phyloP scores from a whole-genome alignment of 2,329 filamentous ascomycete species.

The Fonsecaea nubica region DNA sequence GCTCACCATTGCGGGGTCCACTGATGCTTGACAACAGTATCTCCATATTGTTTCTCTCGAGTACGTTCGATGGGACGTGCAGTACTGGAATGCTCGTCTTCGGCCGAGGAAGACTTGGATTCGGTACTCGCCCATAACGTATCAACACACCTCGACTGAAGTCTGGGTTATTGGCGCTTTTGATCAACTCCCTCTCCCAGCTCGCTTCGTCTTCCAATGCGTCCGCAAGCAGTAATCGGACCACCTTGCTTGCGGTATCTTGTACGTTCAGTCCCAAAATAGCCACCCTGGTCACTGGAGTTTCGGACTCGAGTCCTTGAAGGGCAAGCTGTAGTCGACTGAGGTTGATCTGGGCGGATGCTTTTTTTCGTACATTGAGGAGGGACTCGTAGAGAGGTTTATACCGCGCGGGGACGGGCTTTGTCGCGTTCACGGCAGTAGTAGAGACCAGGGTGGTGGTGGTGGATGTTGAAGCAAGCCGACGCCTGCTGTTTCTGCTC shows the following conservation, averaged over 20 bases:
- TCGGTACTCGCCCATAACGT: conserved; percentile 61
- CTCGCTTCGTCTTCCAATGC: conserved; percentile 66
- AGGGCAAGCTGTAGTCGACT: conserved; percentile 66
- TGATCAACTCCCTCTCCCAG: conserved; percentile 71
- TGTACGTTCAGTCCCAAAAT: conserved; percentile 60
- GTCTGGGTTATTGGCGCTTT: conserved; percentile 50
- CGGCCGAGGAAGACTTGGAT: conserved; percentile 53
- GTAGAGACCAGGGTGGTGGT: conserved; percentile 55
- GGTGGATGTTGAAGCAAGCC: not conserved
- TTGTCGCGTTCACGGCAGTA: conserved; percentile 61
- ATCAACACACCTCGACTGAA: conserved; percentile 67
- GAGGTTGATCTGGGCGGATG: conserved; percentile 63
- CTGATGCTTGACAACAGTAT: conserved; percentile 62
- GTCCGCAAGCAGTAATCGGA: conserved; percentile 73
- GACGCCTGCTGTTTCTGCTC: conserved; percentile 10
- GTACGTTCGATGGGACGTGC: conserved; percentile 60
- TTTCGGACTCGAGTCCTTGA: conserved; percentile 61
- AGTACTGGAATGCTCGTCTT: conserved; percentile 61
- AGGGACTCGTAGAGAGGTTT: conserved; percentile 62
- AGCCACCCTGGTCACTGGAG: conserved; percentile 63
- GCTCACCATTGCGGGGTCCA: conserved; percentile 30
- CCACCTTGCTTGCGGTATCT: conserved; percentile 62
- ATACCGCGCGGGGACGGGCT: conserved; percentile 59
- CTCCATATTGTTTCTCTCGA: conserved; percentile 65
- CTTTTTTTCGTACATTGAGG: conserved; percentile 58